Evolutionary conservation across 2,329 filamentous ascomycete genomes (phyloP).

Genomic region (Fusarium dlaminii): DNA sequence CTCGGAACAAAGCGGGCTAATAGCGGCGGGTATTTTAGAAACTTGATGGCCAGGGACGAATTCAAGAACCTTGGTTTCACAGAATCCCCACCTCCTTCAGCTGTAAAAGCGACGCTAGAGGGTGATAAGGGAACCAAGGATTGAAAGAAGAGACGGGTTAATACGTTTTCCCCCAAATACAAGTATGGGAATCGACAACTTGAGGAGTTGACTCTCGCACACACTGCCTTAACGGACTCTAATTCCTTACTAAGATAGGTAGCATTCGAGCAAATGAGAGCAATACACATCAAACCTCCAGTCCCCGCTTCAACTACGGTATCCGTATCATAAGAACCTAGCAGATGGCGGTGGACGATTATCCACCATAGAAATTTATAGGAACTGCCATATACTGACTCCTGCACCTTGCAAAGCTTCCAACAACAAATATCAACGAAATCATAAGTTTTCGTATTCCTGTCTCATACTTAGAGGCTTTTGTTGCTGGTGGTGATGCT

Average conservation of each 20-base stretch:
- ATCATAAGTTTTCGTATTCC: conserved; percentile 14
- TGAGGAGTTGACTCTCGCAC: not conserved
- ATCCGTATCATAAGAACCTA: conserved; percentile 15
- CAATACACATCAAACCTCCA: conserved; percentile 40
- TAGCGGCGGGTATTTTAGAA: conserved; percentile 60
- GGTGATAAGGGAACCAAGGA: conserved; percentile 51
- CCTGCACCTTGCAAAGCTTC: not conserved
- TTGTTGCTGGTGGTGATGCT: conserved; percentile 39
- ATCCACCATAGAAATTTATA: conserved; percentile 22
- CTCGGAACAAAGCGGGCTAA: conserved; percentile 32
- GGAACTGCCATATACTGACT: not conserved
- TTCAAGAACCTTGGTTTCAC: conserved; percentile 91
- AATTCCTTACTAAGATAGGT: conserved; percentile 10
- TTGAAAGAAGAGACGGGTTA: conserved; percentile 44
- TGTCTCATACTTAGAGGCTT: conserved; percentile 8
- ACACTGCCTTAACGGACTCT: not conserved
- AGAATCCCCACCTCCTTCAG: conserved; percentile 37
- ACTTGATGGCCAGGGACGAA: conserved; percentile 95
- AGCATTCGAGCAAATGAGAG: conserved; percentile 38
- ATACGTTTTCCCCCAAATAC: not conserved
- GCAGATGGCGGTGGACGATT: conserved; percentile 21
- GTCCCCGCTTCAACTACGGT: conserved; percentile 31
- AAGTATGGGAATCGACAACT: conserved; percentile 42
- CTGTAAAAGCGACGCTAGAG: conserved; percentile 42
- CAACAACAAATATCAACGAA: not conserved